These are phyloP conservation scores for Boeremia exigua DNA, from an alignment of 2,329 filamentous ascomycete genomes.

Conservation along the genomic window DNA sequence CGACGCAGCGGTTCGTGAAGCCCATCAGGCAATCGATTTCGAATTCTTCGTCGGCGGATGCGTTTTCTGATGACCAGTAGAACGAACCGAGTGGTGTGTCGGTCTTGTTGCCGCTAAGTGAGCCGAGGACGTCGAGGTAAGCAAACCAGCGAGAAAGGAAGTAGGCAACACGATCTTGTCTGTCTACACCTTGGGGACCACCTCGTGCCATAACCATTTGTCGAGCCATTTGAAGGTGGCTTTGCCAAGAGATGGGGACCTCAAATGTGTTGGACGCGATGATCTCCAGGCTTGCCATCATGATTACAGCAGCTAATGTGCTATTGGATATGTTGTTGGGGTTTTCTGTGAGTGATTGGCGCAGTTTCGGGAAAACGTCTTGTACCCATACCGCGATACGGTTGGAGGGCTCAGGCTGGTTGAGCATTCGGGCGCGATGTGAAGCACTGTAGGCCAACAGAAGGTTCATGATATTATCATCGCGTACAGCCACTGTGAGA, in stretches of 20 bases:
- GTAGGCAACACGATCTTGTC: slow-evolving; percentile 63
- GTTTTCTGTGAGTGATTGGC: slow-evolving; percentile 66
- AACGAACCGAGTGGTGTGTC: slow-evolving; percentile 50
- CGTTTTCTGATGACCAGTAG: slow-evolving; percentile 54
- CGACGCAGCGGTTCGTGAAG: slow-evolving; percentile 74
- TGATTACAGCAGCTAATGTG: slow-evolving; percentile 80
- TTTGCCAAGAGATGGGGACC: slow-evolving; percentile 80
- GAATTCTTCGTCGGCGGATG: slow-evolving; percentile 65
- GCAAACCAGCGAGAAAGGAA: slow-evolving; percentile 85
- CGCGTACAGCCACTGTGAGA: slow-evolving; percentile 66
- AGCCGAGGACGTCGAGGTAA: slow-evolving; percentile 81
- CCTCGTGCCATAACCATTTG: slow-evolving; percentile 74
- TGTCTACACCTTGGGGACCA: slow-evolving; percentile 61
- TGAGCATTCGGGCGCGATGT: slow-evolving; percentile 76
- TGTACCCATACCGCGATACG: slow-evolving; percentile 82
- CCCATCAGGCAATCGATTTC: slow-evolving; percentile 82
- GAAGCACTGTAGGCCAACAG: slow-evolving; percentile 84
- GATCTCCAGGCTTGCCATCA: slow-evolving; percentile 84
- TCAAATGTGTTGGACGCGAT: slow-evolving; percentile 82
- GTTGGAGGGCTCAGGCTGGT: slow-evolving; percentile 74
- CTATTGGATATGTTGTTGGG: slow-evolving; percentile 65
- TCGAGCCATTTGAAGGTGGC: slow-evolving; percentile 76
- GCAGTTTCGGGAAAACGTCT: slow-evolving; percentile 76
- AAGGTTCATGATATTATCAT: slow-evolving; percentile 75
- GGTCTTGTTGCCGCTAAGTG: slow-evolving; percentile 65